phyloP scores from a whole-genome alignment of 768 basidiomycete genomes.

The Lactarius vividus region DNA sequence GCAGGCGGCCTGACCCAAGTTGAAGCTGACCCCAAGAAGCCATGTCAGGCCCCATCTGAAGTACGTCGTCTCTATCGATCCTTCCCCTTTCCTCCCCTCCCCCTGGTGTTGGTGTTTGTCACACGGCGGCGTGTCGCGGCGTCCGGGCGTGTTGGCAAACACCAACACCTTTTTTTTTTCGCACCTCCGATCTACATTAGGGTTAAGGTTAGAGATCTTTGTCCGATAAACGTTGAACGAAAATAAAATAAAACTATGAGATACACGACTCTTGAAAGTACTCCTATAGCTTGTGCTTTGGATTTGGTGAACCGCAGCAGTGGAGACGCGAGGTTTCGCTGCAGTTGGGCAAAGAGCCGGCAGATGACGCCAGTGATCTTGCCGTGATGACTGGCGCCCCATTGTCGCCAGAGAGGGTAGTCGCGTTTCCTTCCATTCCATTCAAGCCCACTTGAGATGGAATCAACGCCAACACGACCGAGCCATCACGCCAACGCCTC shows the following conservation, averaged over 20 bases:
- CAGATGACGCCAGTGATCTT: too few species aligned
- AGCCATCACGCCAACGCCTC: slow-evolving; percentile 13
- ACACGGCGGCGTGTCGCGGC: slow-evolving; percentile 5
- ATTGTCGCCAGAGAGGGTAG: background rate
- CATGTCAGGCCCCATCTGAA: background rate
- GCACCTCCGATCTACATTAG: background rate
- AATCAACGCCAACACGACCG: background rate
- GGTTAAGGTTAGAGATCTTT: slow-evolving; percentile 22
- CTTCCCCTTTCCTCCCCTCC: slow-evolving; percentile 1
- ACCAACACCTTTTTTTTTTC: slow-evolving; percentile 4
- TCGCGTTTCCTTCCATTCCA: background rate
- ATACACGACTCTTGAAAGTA: too few species aligned
- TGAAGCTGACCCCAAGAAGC: background rate
- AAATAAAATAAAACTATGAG: too few species aligned
- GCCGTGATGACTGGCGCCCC: too few species aligned
- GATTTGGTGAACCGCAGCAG: too few species aligned
- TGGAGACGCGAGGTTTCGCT: too few species aligned
- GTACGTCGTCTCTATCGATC: slow-evolving; percentile 3
- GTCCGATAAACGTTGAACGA: too few species aligned
- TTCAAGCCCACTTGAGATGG: background rate
- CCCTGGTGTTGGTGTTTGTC: background rate
- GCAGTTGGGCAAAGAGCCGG: too few species aligned
- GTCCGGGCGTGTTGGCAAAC: background rate
- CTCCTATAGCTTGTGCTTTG: too few species aligned
- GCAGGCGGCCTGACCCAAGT: background rate